Base-by-base conservation (phyloP, 169 alveolate genomes). In the Eimeria praecox region DNA sequence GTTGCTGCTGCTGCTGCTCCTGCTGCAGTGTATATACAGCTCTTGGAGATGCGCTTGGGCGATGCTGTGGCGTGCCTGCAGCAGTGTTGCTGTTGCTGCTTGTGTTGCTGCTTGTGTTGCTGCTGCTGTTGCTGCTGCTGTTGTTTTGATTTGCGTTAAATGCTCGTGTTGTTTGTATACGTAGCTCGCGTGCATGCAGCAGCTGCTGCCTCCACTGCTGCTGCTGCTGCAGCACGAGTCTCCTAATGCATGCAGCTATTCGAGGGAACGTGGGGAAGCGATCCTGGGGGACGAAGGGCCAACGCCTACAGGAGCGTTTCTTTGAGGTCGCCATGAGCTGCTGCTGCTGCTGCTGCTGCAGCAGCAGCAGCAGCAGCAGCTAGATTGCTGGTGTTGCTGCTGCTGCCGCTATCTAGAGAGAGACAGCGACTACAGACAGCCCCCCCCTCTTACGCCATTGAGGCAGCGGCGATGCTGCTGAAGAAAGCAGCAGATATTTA, bases 251-350 rank as follows among this genome's bases (percentile, higher is more conserved):
- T 3, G 90, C 52, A n/a, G 90, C 90, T 0, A 82, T 49, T 10
- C 90, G 90, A n/a, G 33, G 49, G 71, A 46, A 82, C 27, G 90
- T 49, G 9, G 90, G 90, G 30, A 82, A 82, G 10, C 90, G 90
- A 30, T 82, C 90, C 16, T 82, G 71, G 27, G 90, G 90, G 16
- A 82, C 90, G 40, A 82, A 82, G 49, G 92, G 92, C 92, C 92
- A 85, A 8, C 92, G 92, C 92, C 92, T 6, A n/a, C 90, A 82
- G 20, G 73, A 44, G n/a, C 90, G 90, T 33, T 82, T 82, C 90
- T 82, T 82, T 6, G 90, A 82, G 46, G 44, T 49, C 92, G 77
- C 92, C 77, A 85, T 54, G 62, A 30, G 78, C 44, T 85, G 92
- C 92, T 46, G 73, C 71, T 38, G 94, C 64, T 42, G 94, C 75